These are phyloP conservation scores for Coniochaeta sp. DNA, from an alignment of 2,329 filamentous ascomycete species.

Conservation along the genomic window DNA sequence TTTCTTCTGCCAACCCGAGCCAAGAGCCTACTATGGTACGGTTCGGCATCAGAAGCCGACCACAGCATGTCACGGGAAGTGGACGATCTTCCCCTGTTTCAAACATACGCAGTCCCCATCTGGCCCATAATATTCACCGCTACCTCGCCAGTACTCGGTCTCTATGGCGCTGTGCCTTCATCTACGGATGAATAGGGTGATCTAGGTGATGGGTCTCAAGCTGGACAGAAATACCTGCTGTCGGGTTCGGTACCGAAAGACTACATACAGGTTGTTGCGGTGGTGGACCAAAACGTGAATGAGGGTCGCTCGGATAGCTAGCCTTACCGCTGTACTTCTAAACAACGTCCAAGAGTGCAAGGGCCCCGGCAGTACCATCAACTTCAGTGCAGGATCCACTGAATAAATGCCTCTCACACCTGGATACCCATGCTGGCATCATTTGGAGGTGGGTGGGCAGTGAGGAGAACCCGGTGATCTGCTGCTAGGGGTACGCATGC, in stretches of 20 bases:
- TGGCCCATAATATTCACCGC: not conserved
- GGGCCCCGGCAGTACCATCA: not conserved
- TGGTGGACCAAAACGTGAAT: not conserved
- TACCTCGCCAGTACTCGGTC: not conserved
- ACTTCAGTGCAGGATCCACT: not conserved
- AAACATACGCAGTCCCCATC: not conserved
- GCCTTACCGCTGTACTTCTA: not conserved
- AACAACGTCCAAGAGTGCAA: not conserved
- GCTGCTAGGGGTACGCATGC: not conserved
- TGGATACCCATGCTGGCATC: not conserved
- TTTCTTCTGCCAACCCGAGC: not conserved
- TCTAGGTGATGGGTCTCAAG: not conserved
- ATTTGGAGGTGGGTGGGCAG: not conserved
- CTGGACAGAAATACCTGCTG: not conserved
- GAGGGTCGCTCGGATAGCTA: not conserved
- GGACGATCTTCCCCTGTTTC: conserved; percentile 1
- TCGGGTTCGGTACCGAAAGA: not conserved
- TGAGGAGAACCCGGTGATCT: conserved; percentile 1
- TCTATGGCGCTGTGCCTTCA: not conserved
- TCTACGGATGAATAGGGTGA: not conserved
- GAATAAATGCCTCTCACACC: not conserved
- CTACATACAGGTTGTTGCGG: not conserved
- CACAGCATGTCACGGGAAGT: not conserved
- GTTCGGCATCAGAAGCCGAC: not conserved
- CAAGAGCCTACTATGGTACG: not conserved